Base-by-base conservation (phyloP, 108 stramenopile genomes). In the Fragilaria crotonensis region DNA sequence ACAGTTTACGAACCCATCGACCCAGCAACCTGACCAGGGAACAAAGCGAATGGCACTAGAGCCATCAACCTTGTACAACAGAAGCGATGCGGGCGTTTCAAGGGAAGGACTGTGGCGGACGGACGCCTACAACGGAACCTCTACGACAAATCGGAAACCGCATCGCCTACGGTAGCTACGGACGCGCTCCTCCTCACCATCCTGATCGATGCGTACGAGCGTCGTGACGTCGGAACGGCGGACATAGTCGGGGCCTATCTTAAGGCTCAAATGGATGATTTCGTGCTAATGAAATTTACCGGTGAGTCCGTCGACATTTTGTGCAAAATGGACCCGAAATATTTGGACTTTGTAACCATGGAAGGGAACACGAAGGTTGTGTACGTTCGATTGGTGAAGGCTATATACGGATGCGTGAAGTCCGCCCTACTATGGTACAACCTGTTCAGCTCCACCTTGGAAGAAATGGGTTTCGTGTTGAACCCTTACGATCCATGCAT, bases 371-470 rank as follows among this genome's bases (percentile, higher is more conserved):
- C 49, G 11, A 41, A 44, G 41, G 45, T 57, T 17, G 1, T 75
- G 18, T 69, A 64, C 22, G 56, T 62, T 9, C 30, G 52, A 26
- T 26, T 58, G 23, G 2, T 5, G 22, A 69, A 70, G 31, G 74
- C 74, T 0, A 30, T 70, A 30, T 75, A 75, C 56, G 74, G 74
- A 17, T 62, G 45, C 18, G 28, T 75, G 2, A 20, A 61, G 7
- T 48, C 68, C 0, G 68, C 68, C 22, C 26, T 68, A 25, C 46
- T 65, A 28, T 75, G 52, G 0, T 74, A 50, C 14, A n/a, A n/a
- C n/a, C 50, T 21, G 23, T 51, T 9, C 14, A 51, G 11, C 0
- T 52, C 33, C 23, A 33, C 33, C 50, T 27, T 77, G 7, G 52
- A 64, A 26, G 58, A 27, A 30, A 44, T 44, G 41, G 41, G 41